Evolutionary conservation across 1,284 basidiomycete species (phyloP).

Genomic region (Cutaneotrichosporon sp.): DNA sequence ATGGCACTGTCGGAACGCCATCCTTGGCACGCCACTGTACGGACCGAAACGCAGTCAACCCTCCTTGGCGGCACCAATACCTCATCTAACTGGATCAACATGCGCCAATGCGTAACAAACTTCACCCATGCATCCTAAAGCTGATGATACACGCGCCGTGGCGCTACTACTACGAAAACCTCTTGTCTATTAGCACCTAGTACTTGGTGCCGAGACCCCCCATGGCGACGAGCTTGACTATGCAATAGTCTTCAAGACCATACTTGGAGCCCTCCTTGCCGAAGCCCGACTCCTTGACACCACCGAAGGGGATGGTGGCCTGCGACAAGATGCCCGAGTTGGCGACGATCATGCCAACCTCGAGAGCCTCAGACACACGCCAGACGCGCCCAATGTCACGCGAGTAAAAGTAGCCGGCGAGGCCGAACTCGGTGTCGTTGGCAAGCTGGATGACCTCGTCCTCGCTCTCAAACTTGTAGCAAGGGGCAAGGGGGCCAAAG

Average conservation of each 20-base stretch:
- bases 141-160: slow-evolving; percentile 8
- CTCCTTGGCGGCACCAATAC: no score
- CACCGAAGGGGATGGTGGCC: slow-evolving; percentile 87
- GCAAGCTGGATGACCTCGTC: slow-evolving; percentile 85
- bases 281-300: slow-evolving; percentile 56
- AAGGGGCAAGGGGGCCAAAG: slow-evolving; percentile 69
- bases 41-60: no score
- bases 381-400: slow-evolving; percentile 85
- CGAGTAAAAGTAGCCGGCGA: slow-evolving; percentile 91
- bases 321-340: slow-evolving; percentile 71
- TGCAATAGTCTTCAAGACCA: slow-evolving; percentile 53
- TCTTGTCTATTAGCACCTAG: not conserved
- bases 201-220: slow-evolving; percentile 23
- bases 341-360: slow-evolving; percentile 75
- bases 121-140: slow-evolving; percentile 6
- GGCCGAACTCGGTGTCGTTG: slow-evolving; percentile 78
- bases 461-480: slow-evolving; percentile 82
- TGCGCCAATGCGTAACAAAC: not conserved
- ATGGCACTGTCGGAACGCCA: no score
- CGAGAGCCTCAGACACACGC: slow-evolving; percentile 92
- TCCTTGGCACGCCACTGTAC: no score
- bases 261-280: slow-evolving; percentile 53
- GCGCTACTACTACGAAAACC: not conserved
- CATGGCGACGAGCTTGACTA: slow-evolving; percentile 24
- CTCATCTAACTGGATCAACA: no score